Conservation (phyloP, 805 yeast genomes). For the Saccharomycopsis sp. region DNA sequence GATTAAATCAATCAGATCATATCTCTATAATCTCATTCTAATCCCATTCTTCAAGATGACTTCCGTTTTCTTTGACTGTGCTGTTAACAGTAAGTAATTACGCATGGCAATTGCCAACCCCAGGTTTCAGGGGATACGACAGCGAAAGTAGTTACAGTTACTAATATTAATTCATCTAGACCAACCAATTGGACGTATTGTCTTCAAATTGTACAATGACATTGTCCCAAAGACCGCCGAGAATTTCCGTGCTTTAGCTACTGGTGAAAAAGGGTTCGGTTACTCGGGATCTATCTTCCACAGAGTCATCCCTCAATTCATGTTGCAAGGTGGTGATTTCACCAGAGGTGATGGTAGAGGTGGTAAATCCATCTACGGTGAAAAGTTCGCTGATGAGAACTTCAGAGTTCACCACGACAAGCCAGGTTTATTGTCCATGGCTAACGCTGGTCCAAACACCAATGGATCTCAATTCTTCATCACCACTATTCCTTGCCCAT, state of each 20-base stretch:
- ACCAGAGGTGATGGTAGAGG: conserved; percentile 94
- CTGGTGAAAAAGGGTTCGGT: conserved; percentile 96
- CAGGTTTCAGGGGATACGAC: background rate
- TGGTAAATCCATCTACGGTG: conserved; percentile 87
- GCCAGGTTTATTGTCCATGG: conserved; percentile 89
- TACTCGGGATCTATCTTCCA: conserved; percentile 89
- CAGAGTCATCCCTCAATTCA: conserved; percentile 95
- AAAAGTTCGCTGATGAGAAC: conserved; percentile 72
- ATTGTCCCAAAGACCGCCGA: conserved; percentile 93
- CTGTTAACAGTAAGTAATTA: conserved; percentile 53
- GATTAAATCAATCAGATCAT: background rate
- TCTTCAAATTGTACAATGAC: conserved; percentile 83
- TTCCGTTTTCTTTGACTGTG: conserved; percentile 74
- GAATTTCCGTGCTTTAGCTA: conserved; percentile 90
- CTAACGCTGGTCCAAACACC: conserved; percentile 97
- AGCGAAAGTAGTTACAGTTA: background rate
- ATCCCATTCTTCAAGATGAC: conserved; percentile 37
- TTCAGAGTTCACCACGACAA: conserved; percentile 66
- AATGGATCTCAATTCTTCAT: conserved; percentile 97
- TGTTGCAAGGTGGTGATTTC: conserved; percentile 98
- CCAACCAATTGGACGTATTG: conserved; percentile 72
- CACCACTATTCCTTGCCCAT: conserved; percentile 80
- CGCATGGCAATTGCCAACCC: background rate
- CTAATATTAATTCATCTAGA: conserved; percentile 26
- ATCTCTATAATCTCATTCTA: background rate